Conservation (phyloP, 495 filamentous ascomycete species). For the Aspergillus asperescens region DNA sequence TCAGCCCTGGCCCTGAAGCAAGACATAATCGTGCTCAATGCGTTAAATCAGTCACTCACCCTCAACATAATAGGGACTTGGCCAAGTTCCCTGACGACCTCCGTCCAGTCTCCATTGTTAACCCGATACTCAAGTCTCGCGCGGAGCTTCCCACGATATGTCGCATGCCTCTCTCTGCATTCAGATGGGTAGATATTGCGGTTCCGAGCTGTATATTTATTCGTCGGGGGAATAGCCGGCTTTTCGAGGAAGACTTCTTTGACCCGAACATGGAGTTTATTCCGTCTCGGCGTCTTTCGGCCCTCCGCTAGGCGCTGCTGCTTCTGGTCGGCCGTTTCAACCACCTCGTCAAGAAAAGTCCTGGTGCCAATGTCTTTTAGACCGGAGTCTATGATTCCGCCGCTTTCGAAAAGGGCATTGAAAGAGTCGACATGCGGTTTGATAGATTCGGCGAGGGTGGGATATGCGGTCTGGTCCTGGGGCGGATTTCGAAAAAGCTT, state of each 20-base stretch:
- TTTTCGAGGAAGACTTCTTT: constrained; percentile 75
- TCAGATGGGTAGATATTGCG: constrained; percentile 87
- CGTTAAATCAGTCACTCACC: constrained; percentile 52
- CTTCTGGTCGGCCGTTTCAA: constrained; percentile 39
- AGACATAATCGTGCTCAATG: neutral
- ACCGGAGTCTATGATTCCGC: constrained; percentile 65
- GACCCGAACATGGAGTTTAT: constrained; percentile 66
- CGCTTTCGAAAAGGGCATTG: constrained; percentile 78
- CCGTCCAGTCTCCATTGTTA: constrained; percentile 78
- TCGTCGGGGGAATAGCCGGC: constrained; percentile 64
- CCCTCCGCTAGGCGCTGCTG: constrained; percentile 37
- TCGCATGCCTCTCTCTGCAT: constrained; percentile 87
- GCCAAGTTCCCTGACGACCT: constrained; percentile 76
- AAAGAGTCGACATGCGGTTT: constrained; percentile 91
- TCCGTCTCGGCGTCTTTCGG: constrained; percentile 51
- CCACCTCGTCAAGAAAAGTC: constrained; percentile 73
- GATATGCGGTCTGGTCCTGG: constrained; percentile 80
- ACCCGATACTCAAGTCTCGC: constrained; percentile 75
- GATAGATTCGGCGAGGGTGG: constrained; percentile 73
- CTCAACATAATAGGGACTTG: constrained; percentile 89
- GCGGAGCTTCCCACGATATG: constrained; percentile 82
- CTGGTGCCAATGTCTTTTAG: constrained; percentile 87
- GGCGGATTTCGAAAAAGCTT: constrained; percentile 84
- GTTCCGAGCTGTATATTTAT: constrained; percentile 70
- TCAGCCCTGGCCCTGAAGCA: neutral